Evolutionary conservation across 2,329 filamentous ascomycete species (phyloP), one percentile per base, ranked within the genome.

Genomic region (Fusarium sp.): DNA sequence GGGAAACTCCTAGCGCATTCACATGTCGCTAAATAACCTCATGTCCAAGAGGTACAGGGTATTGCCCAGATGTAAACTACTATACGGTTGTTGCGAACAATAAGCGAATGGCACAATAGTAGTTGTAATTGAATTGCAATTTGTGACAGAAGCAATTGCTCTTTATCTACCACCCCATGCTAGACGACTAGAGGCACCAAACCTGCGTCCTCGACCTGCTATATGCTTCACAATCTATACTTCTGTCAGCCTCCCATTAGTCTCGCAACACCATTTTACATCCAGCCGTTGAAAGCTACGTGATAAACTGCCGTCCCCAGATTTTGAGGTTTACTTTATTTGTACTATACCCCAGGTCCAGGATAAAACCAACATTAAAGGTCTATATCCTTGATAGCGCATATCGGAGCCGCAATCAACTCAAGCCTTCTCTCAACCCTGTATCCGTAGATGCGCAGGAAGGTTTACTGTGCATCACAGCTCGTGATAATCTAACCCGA

Each of bases 91-190:
- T 37, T 19, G 13, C 26, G 24, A 47, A 46, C 19, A 26, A 28
- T 33, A 65, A 53, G 54, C 50, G 57, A 55, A 63, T 58, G 44
- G 57, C 41, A 39, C 22, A 45, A 63, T 60, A 60, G 33, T 10
- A 40, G 52, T 33, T 46, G 69, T 67, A 71, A 70, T 67, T 43
- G 48, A 66, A 68, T 73, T 53, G 43, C 55, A 72, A 62, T 63
- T 48, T 37, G 44, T 67, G 66, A 63, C 56, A 60, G 51, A 56
- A 50, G 41, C 30, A 19, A 50, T 39, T 37, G 24, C 10, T 7
- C 50, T 58, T 41, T 69, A 65, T 71, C 68, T 65, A 35, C 49
- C 41, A 60, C 56, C 48, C 58, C 51, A n/a, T 44, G 33, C 40
- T 54, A 32, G 35, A 28, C 54, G 44, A 46, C 51, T 49, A 54